Base-by-base conservation (phyloP, 2,329 filamentous ascomycete species). In the Penicillium sumatraense region DNA sequence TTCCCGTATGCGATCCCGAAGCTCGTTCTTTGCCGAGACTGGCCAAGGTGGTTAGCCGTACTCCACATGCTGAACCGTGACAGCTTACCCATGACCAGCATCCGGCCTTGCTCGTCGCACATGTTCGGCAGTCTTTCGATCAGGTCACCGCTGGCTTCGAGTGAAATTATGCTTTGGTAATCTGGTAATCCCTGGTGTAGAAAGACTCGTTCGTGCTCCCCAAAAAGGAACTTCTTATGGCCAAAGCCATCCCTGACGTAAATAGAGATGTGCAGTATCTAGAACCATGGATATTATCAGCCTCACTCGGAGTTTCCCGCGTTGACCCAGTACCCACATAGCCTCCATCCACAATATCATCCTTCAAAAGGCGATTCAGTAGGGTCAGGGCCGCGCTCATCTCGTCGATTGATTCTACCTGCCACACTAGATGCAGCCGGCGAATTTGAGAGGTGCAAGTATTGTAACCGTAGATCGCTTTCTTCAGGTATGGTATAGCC, bases 101-200 rank as follows among this genome's bases (percentile, higher is more conserved):
- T 60, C 24, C 51, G 36, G 23, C 59, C 62, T 59, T 57, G 60
- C 58, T 62, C 52, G 38, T 67, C 59, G 38, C 55, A 27, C 20
- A 53, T 62, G 48, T 61, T 60, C 23, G 57, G 51, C 44, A 65
- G 40, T 49, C 56, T 54, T 44, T 62, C 59, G 18, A 67, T 66
- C 51, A 58, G 57, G 33, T 64, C 47, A 33, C 60, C 59, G 23
- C 56, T 57, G 18, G 57, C 59, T 51, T 68, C 65, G 18, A 59
- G 45, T 4, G 53, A 60, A 26, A 69, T 54, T 31, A 69, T 62
- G 20, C 46, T 51, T 38, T 49, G 31, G 41, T 61, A 66, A 55
- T 67, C 51, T 5, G 63, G 52, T 45, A 53, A 29, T 29, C 27
- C 27, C 27, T 29, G 27, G 27, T 29, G 27, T 29, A 29, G 27